Base-by-base conservation (phyloP, 2,329 filamentous ascomycete genomes). In the Hypoxylon sp. region DNA sequence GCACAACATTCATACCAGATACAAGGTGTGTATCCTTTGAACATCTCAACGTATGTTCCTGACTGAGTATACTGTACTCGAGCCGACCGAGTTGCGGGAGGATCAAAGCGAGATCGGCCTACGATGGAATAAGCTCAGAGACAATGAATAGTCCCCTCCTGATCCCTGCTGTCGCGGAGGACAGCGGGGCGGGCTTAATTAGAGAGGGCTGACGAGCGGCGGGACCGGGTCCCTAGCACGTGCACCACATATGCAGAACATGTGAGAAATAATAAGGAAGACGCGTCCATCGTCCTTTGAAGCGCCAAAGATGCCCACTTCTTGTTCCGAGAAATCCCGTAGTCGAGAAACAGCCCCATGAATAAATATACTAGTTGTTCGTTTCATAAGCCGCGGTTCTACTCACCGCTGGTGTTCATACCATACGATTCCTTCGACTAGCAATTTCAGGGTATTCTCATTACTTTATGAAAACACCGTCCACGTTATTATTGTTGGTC, bases 391-490 rank as follows among this genome's bases (percentile, higher is more conserved):
- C 64, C 57, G 58, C 64, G 64, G 64, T 44, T 17, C 48, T 51
- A 55, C 58, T 65, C 68, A 71, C 65, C 68, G 65, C 64, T 31
- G 64, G 33, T 30, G 35, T 46, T 65, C 68, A 40, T 62, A 62
- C 56, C 56, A 30, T 62, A 57, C 37, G 53, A 66, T 64, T 35
- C 40, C 58, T 49, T 64, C 50, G 67, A 50, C 59, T 68, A 66
- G 59, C 51, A 55, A 65, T 51, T 61, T 61, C 57, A 54, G 61
- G 61, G 64, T 70, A 66, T 75, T 76, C 69, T 59, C 64, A 73
- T 76, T 76, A 76, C 75, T 55, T 76, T 53, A 76, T 72, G 66
- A 68, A 73, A 76, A 76, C 33, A 55, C 58, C 35, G 11, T 56
- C 22, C 7, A 22, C 27, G 20, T 13, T 55, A 60, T 33, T 61